Evolutionary conservation across 2,329 filamentous ascomycete genomes (phyloP), one percentile per base, ranked within the genome.

Genomic region (Lojkania enalia): DNA sequence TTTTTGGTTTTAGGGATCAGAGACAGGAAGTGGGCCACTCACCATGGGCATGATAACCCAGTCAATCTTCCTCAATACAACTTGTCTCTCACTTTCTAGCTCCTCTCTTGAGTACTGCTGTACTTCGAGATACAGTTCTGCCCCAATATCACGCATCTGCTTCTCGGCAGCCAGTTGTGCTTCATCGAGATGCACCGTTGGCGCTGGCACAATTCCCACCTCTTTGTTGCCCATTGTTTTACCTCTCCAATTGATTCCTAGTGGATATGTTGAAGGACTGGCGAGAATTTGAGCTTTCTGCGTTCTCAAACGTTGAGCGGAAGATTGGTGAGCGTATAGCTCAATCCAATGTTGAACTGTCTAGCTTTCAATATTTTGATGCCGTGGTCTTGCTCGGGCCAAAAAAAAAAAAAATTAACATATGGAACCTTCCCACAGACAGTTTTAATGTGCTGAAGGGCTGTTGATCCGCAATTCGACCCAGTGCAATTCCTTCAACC

Each of bases 41-140:
- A 75, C 72, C 54, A 76, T 73, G 5, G 74, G 74, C 67, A 77
- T 69, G 27, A 77, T 72, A 11, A 75, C 66, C 66, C 68, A 71
- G 46, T 77, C 74, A 14, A 77, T 66, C 50, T 76, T 73, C 37
- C 65, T 61, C 20, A 73, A 51, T 3, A 77, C 74, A 13, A 66
- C 50, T 13, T 66, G 66, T 3, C 72, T 63, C 48, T 77, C 73
- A 1, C 56, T 60, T 39, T 74, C 71, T 9, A 77, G 55, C 52
- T 76, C 73, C 56, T 74, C 71, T 14, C 65, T 51, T 0, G 71
- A 69, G 25, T 75, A 68, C 27, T 74, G 71, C 23, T 67, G 66
- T 3, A 71, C 70, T 55, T 76, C 74, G 6, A 71, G 63, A 43
- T 72, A 77, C n/a, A 76, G 57, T 16, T 74, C 66, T 4, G 71